Conservation (phyloP, 805 yeast genomes). For the Candida quercuum region DNA sequence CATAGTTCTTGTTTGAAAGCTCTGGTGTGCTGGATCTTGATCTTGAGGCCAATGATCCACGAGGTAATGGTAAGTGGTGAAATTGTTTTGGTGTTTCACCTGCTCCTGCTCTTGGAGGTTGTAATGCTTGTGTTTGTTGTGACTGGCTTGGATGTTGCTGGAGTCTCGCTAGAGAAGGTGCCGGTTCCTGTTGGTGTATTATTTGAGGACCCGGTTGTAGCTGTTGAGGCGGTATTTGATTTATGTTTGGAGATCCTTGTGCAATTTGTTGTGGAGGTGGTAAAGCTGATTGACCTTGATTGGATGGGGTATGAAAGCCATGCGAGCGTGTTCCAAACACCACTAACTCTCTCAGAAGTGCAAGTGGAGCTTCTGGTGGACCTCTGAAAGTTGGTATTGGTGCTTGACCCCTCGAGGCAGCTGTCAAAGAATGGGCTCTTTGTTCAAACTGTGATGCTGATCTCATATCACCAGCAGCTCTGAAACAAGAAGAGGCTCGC, state of each 20-base stretch:
- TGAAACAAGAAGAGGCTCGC: constrained; percentile 46
- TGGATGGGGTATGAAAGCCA: constrained; percentile 3
- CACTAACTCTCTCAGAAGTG: constrained; percentile 26
- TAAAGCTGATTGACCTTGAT: constrained; percentile 2
- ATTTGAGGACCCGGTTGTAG: constrained; percentile 1
- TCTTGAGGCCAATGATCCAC: constrained; percentile 12
- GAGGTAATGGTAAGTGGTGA: constrained; percentile 23
- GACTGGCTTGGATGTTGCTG: not conserved
- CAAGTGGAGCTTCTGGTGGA: constrained; percentile 43
- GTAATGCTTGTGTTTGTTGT: constrained; percentile 3
- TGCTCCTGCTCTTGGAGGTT: constrained; percentile 1
- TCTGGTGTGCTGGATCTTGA: constrained; percentile 13
- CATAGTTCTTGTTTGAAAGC: not conserved
- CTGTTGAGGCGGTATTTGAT: constrained; percentile 21
- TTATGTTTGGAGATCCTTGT: constrained; percentile 13
- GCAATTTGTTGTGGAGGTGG: constrained; percentile 14
- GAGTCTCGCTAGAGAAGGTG: constrained; percentile 5
- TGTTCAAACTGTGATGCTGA: constrained; percentile 37
- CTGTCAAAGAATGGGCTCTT: constrained; percentile 37
- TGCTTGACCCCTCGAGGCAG: constrained; percentile 37
- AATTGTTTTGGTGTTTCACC: constrained; percentile 18
- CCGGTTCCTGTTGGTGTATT: constrained; percentile 20
- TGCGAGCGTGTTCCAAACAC: constrained; percentile 16
- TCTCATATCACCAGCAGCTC: constrained; percentile 39
- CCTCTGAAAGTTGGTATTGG: constrained; percentile 40